Base-by-base conservation (phyloP, 1,284 basidiomycete genomes). In the Trametes sp. region DNA sequence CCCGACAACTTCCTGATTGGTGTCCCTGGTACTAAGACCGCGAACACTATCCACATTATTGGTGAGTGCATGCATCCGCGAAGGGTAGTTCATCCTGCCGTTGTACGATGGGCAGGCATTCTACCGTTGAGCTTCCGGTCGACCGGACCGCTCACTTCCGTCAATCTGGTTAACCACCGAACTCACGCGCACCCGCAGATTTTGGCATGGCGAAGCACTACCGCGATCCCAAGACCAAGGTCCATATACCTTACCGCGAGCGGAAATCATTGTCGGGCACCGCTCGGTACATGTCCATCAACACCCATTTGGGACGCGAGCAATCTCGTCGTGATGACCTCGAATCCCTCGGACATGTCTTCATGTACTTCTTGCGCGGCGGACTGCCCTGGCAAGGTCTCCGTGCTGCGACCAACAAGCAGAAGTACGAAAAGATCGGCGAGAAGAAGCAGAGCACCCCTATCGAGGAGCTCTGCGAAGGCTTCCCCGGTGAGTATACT, bases 121-220 rank as follows among this genome's bases (percentile, higher is more conserved):
- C 19, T 50, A 38, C 31, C 31, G 31, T 7, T 33, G 6, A 33
- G 13, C 31, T 7, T 33, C 31, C 31, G 31, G 31, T 33, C 35
- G 5, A 10, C n/a, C n/a, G n/a, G n/a, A n/a, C n/a, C n/a, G n/a
- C n/a, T n/a, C n/a, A n/a, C n/a, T n/a, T n/a, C n/a, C n/a, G n/a
- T n/a, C n/a, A n/a, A n/a, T n/a, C n/a, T n/a, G n/a, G n/a, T n/a
- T n/a, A n/a, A n/a, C n/a, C 24, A 6, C 14, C n/a, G 6, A 19
- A 31, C 48, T 49, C 13, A 49, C 29, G 6, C 19, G 2, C 14
- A n/a, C 13, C 19, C 14, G 6, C 26, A 89, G 97, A 99, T 79
- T 99, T 99, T 74, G 97, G 97, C 71, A 94, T 99, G 85, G 96
- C 97, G 56, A 99, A 98, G 80, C 96, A 98, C 79, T 98, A 98